Percentiles rank a stretch among this genome's conserved stretches.
These are phyloP conservation scores for Smittium culicis DNA, from an alignment of 371 early-diverging fungal species.

Conservation along the genomic window DNA sequence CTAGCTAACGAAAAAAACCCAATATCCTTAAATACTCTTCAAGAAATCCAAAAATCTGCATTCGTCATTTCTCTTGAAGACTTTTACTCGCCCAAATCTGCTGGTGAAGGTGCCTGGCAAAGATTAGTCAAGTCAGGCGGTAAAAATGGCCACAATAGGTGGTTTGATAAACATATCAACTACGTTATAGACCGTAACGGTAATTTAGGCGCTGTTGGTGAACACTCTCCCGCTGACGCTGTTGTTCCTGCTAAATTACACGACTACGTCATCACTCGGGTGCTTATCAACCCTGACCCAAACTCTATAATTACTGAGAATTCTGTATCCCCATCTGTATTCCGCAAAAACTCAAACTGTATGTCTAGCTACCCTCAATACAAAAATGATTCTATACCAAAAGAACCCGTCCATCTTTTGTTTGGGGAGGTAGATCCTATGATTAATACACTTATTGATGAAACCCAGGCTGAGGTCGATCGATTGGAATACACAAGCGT, in stretches of 20 bases:
- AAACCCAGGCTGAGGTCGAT: constrained; percentile 41
- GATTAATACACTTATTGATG: constrained; percentile 23
- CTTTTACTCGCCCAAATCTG: constrained; percentile 5
- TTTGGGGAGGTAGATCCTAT: constrained; percentile 13
- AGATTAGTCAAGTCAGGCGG: constrained; percentile 38
- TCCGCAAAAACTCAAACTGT: constrained; percentile 1
- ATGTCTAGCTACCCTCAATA: neutral
- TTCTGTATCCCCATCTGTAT: constrained; percentile 24
- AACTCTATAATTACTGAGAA: constrained; percentile 8
- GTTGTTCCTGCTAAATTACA: constrained; percentile 48
- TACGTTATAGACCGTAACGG: constrained; percentile 55
- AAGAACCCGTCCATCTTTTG: constrained; percentile 10
- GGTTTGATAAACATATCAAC: constrained; percentile 74
- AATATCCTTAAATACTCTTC: neutral
- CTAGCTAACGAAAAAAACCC: constrained; percentile 17
- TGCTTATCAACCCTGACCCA: constrained; percentile 14
- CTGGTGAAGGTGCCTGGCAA: constrained; percentile 21
- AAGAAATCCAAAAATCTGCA: constrained; percentile 7
- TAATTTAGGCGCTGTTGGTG: constrained; percentile 55
- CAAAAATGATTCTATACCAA: constrained; percentile 2
- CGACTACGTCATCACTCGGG: constrained; percentile 41
- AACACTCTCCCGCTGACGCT: constrained; percentile 74
- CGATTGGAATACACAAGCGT: constrained; percentile 43
- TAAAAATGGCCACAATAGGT: constrained; percentile 61
- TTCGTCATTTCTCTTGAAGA: constrained; percentile 9